phyloP scores from a whole-genome alignment of 371 early-diverging fungal species.

The Rhizopus microsporus region DNA sequence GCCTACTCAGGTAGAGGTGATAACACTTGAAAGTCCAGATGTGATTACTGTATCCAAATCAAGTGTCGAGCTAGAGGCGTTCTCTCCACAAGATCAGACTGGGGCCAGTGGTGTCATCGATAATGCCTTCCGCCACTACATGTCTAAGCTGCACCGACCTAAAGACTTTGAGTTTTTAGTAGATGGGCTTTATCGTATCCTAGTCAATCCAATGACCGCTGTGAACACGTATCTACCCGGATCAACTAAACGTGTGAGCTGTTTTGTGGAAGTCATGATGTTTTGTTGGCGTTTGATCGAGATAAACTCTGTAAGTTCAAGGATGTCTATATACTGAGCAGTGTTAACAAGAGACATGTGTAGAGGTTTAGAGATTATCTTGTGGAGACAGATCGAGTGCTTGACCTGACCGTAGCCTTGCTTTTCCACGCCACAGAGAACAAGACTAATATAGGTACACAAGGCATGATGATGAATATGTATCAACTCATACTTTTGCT shows the following conservation, averaged over 20 bases:
- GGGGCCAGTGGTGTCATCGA: neutral
- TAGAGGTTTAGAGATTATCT: slow-evolving; percentile 71
- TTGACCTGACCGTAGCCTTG: slow-evolving; percentile 64
- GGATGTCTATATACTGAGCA: neutral
- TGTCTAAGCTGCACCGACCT: slow-evolving; percentile 74
- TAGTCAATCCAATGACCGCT: slow-evolving; percentile 81
- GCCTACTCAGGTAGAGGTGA: slow-evolving; percentile 10
- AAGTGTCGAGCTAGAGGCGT: slow-evolving; percentile 20
- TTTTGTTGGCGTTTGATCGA: slow-evolving; percentile 84
- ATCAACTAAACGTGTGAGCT: slow-evolving; percentile 69
- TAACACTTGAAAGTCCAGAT: slow-evolving; percentile 23
- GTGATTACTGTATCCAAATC: slow-evolving; percentile 22
- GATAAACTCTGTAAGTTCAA: slow-evolving; percentile 63
- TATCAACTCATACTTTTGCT: neutral
- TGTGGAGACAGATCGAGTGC: slow-evolving; percentile 69
- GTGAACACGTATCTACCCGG: slow-evolving; percentile 79
- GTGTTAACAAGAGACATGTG: neutral
- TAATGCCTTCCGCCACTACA: slow-evolving; percentile 75
- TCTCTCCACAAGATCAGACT: slow-evolving; percentile 14
- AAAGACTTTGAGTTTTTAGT: slow-evolving; percentile 80
- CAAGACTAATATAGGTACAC: slow-evolving; percentile 62
- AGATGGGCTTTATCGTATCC: slow-evolving; percentile 72
- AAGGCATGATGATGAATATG: neutral
- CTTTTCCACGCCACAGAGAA: slow-evolving; percentile 68
- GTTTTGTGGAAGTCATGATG: slow-evolving; percentile 78